Evolutionary conservation across 768 basidiomycete genomes (phyloP).

Genomic region (Fistulinella prunicolor): DNA sequence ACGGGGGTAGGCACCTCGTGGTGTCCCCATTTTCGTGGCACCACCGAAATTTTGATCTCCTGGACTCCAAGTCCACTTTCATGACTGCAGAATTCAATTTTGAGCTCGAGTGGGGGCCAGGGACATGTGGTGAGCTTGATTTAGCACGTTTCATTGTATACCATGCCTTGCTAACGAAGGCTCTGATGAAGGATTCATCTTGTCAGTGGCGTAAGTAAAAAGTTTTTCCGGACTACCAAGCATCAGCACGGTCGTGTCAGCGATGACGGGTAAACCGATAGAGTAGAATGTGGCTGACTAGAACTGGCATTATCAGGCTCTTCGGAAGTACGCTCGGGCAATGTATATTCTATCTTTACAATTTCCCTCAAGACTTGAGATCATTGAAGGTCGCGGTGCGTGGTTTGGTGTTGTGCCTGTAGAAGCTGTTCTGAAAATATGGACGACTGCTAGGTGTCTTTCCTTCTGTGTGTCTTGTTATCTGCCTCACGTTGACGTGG

Average conservation of each 20-base stretch:
- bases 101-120: background rate
- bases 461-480: background rate
- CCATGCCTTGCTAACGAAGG: background rate
- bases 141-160: background rate
- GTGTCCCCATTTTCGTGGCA: background rate
- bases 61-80: background rate
- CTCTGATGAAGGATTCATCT: background rate
- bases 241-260: no score
- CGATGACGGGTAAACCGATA: background rate
- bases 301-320: background rate
- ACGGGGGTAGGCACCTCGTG: background rate
- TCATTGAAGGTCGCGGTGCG: conserved; percentile 8
- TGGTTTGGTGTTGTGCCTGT: background rate
- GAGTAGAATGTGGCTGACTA: background rate
- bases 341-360: conserved; percentile 6
- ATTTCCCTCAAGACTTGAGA: conserved; percentile 6
- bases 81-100: background rate
- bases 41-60: background rate
- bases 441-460: background rate
- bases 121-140: conserved; percentile 2
- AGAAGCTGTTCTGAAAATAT: background rate
- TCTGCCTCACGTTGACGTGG: background rate
- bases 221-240: no score
- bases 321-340: conserved; percentile 13
- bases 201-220: conserved; percentile 4